phyloP scores from a whole-genome alignment of 768 basidiomycete genomes.

The Mycena latifolia region DNA sequence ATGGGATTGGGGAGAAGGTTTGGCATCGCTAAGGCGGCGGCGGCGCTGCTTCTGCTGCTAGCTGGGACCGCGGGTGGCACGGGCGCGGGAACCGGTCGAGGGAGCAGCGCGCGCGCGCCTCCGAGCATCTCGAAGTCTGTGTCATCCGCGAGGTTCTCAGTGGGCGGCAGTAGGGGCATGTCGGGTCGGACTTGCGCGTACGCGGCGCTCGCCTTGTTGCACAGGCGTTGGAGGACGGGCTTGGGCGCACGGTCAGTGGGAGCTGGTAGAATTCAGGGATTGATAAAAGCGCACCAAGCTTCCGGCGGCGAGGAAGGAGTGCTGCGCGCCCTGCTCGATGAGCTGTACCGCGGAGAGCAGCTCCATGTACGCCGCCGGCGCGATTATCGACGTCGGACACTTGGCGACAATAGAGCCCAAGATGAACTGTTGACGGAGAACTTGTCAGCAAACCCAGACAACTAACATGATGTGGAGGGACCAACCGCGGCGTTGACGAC shows the following conservation, averaged over 20 bases:
- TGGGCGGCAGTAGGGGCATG: background rate
- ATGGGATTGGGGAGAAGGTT: background rate
- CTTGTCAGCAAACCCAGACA: background rate
- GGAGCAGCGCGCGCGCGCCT: constrained; percentile 4
- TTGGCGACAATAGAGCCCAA: constrained; percentile 54
- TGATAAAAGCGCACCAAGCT: constrained; percentile 13
- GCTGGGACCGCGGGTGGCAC: too few relatives aligned
- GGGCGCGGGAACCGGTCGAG: background rate
- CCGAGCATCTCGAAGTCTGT: constrained; percentile 9
- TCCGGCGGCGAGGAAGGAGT: constrained; percentile 16
- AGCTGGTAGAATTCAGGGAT: too few relatives aligned
- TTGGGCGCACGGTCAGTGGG: background rate
- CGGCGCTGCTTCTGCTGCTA: too few relatives aligned
- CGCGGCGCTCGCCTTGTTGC: constrained; percentile 3
- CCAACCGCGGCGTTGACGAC: constrained; percentile 25
- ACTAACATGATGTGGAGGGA: background rate
- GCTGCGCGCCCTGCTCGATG: constrained; percentile 51
- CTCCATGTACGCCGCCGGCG: constrained; percentile 54
- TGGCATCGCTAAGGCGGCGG: background rate
- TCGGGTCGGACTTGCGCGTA: background rate
- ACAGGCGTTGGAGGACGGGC: constrained; percentile 19
- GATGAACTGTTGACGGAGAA: constrained; percentile 48
- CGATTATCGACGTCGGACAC: constrained; percentile 55
- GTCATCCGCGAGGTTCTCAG: background rate
- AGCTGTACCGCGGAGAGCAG: constrained; percentile 57